Conservation (phyloP, 495 filamentous ascomycete species). For the Penicillium coffeae region DNA sequence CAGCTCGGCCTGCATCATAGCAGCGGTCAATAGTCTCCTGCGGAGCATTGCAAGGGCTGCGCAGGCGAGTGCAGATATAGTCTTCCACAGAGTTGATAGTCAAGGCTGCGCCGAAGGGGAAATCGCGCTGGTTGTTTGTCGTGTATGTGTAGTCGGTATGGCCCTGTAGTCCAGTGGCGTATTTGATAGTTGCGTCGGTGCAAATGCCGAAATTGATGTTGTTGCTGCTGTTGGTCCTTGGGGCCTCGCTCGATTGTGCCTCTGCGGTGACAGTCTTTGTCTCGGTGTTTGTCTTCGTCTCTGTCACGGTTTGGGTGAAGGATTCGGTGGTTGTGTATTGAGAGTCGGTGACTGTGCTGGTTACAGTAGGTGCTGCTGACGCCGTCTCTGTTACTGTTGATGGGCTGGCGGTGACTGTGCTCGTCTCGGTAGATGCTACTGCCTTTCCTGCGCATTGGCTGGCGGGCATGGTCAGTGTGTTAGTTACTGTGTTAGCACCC, state of each 20-base stretch:
- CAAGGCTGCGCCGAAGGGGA: constrained; percentile 56
- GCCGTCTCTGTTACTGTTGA: not conserved
- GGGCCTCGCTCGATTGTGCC: constrained; percentile 1
- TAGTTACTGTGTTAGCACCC: not conserved
- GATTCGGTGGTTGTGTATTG: not conserved
- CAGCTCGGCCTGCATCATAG: constrained; percentile 39
- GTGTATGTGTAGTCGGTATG: constrained; percentile 49
- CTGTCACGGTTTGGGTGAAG: not conserved
- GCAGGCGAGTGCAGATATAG: constrained; percentile 55
- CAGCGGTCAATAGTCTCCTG: constrained; percentile 45
- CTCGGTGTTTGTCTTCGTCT: constrained; percentile 2
- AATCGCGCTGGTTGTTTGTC: constrained; percentile 46
- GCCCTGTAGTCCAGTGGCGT: constrained; percentile 50
- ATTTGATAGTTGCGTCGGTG: constrained; percentile 49
- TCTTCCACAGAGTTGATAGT: constrained; percentile 51
- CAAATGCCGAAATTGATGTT: not conserved
- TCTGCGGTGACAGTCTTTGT: constrained; percentile 3
- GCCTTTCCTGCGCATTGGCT: not conserved
- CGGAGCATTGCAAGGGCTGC: constrained; percentile 49
- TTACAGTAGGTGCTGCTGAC: not conserved
- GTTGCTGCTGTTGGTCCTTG: constrained; percentile 1
- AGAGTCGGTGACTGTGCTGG: not conserved
- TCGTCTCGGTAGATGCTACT: not conserved
- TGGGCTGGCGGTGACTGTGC: not conserved
- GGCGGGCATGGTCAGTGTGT: not conserved